Percentiles rank a stretch among this genome's conserved stretches.
Evolutionary conservation across 129 eudicot genomes (phyloP).

Genomic region (Arctium minus): DNA sequence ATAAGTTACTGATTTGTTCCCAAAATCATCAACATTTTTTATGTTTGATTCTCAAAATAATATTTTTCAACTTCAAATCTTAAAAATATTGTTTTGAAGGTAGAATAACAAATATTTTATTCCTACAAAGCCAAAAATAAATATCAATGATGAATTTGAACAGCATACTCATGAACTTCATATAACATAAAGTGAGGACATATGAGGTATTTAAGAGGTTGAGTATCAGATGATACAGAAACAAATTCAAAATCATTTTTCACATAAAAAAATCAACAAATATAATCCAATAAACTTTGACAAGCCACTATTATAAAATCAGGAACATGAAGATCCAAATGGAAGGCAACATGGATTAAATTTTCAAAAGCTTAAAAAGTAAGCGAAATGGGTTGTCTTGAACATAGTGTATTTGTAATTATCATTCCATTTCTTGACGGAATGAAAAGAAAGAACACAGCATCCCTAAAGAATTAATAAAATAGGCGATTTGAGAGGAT

Average conservation of each 20-base stretch:
- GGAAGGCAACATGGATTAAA: neutral
- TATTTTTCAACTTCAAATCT: neutral
- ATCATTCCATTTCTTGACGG: neutral
- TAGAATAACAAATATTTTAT: neutral
- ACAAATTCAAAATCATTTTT: neutral
- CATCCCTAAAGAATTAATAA: neutral
- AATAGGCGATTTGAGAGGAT: neutral
- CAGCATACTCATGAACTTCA: neutral
- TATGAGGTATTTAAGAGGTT: neutral
- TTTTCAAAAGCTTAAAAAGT: neutral
- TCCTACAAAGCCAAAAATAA: neutral
- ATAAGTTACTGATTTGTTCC: neutral
- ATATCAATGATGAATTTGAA: neutral
- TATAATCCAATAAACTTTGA: neutral
- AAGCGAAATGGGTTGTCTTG: neutral
- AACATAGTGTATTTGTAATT: neutral
- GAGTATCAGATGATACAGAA: neutral
- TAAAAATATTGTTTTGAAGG: neutral
- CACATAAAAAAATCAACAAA: neutral
- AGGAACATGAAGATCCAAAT: neutral
- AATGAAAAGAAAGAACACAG: neutral
- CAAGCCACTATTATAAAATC: neutral
- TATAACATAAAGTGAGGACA: neutral
- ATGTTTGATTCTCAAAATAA: neutral
- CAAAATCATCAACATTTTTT: neutral